phyloP scores from a whole-genome alignment of 345 rosid genomes.

The Anastatica hierochuntica region DNA sequence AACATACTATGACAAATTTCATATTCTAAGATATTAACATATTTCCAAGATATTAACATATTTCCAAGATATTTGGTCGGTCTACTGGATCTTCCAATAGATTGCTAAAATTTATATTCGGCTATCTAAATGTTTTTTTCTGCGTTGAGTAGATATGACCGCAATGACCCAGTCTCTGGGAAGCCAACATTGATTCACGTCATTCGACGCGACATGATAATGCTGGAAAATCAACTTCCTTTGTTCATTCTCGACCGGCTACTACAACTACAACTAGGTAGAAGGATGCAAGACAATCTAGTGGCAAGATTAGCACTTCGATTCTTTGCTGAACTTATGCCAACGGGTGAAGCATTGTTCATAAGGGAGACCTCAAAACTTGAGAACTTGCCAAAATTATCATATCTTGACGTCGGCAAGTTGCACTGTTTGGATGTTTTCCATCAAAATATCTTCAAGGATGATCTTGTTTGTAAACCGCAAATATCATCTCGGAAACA shows the following conservation, averaged over 20 bases:
- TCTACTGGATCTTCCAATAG: too few species aligned
- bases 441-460: conserved; percentile 49
- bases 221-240: conserved; percentile 86
- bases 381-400: too few species aligned
- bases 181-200: conserved; percentile 81
- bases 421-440: conserved; percentile 78
- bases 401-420: too few species aligned
- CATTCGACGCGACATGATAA: conserved; percentile 80
- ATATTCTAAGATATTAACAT: too few species aligned
- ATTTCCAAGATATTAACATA: too few species aligned
- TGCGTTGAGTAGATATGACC: conserved; percentile 30
- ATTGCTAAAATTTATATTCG: too few species aligned
- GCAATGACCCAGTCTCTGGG: conserved; percentile 69
- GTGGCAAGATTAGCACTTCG: conserved; percentile 50
- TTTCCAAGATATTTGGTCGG: too few species aligned
- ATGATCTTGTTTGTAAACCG: too few species aligned
- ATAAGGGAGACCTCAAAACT: conserved; percentile 32
- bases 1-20: too few species aligned
- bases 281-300: conserved; percentile 42
- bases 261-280: conserved; percentile 49
- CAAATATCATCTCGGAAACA: too few species aligned
- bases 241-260: conserved; percentile 57
- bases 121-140: too few species aligned
- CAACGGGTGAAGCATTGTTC: conserved; percentile 59
- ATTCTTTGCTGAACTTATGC: conserved; percentile 80